Conservation (phyloP, 192 early-diverging fungal genomes). For the Phycomyces nitens region DNA sequence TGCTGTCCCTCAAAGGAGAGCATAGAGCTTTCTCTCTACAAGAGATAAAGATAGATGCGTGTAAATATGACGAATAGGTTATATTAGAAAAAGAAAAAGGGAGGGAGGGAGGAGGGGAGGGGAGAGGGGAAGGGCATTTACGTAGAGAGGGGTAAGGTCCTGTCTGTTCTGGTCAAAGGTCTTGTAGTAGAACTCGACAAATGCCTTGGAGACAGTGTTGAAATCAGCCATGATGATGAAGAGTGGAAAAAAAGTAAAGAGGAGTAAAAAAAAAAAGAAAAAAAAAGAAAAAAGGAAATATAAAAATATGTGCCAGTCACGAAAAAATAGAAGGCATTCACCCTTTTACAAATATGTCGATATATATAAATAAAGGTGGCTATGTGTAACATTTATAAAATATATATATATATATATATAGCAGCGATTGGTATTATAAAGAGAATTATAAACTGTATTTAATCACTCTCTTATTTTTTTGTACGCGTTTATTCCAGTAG, state of each 20-base stretch:
- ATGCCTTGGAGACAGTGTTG: slow-evolving; percentile 58
- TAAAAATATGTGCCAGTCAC: neutral
- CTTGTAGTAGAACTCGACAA: slow-evolving; percentile 84
- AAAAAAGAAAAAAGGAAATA: neutral
- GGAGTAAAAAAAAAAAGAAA: slow-evolving; percentile 1
- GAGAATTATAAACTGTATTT: no score
- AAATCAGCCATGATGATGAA: slow-evolving; percentile 14
- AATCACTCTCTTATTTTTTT: no score
- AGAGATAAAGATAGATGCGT: no score
- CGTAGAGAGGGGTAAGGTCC: slow-evolving; percentile 71
- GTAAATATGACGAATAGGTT: neutral
- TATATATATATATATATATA: no score
- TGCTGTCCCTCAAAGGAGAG: slow-evolving; percentile 80
- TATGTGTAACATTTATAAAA: no score
- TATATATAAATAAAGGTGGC: no score
- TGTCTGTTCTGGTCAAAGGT: slow-evolving; percentile 76
- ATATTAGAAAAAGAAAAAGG: neutral
- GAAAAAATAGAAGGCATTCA: no score
- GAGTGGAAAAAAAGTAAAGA: neutral
- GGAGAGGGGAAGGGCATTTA: slow-evolving; percentile 39
- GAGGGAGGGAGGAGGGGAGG: neutral
- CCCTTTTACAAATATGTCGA: no score
- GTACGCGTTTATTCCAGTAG: no score
- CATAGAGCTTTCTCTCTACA: slow-evolving; percentile 76
- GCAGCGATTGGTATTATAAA: no score